Evolutionary conservation across 306 rosid species (phyloP).

Genomic region (Calophaca sinica): DNA sequence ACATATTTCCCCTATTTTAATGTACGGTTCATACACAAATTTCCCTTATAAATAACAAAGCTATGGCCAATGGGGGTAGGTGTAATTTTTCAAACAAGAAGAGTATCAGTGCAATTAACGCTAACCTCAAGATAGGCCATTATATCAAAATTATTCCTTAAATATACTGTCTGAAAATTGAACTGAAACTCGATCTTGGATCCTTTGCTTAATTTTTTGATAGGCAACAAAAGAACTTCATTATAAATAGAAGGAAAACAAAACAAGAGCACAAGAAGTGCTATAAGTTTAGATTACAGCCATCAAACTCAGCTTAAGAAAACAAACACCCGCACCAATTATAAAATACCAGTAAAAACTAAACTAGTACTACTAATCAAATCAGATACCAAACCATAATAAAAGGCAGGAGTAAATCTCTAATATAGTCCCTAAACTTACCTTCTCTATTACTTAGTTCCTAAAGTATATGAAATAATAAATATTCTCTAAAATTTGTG

Average conservation of each 20-base stretch:
- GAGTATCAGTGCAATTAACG: neutral
- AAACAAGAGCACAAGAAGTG: neutral
- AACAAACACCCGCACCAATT: neutral
- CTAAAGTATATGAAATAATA: too few relatives aligned
- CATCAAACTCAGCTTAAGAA: neutral
- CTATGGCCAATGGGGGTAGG: neutral
- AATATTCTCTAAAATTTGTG: too few relatives aligned
- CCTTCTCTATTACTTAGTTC: too few relatives aligned
- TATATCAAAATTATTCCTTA: slow-evolving; percentile 10
- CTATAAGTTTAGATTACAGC: neutral
- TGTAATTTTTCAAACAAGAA: slow-evolving; percentile 28
- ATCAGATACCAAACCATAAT: neutral
- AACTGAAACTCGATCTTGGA: neutral
- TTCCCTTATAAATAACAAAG: neutral
- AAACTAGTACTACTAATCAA: neutral
- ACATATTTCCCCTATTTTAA: neutral
- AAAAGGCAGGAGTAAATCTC: too few relatives aligned
- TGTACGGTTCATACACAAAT: neutral
- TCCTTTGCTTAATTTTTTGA: slow-evolving; percentile 7
- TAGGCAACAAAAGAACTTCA: neutral
- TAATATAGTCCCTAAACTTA: too few relatives aligned
- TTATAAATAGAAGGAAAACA: neutral
- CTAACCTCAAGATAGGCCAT: neutral
- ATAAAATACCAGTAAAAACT: neutral
- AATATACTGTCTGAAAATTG: neutral